phyloP scores from a whole-genome alignment of 2,329 filamentous ascomycete genomes.

The Pseudovirgaria hyperparasitica region DNA sequence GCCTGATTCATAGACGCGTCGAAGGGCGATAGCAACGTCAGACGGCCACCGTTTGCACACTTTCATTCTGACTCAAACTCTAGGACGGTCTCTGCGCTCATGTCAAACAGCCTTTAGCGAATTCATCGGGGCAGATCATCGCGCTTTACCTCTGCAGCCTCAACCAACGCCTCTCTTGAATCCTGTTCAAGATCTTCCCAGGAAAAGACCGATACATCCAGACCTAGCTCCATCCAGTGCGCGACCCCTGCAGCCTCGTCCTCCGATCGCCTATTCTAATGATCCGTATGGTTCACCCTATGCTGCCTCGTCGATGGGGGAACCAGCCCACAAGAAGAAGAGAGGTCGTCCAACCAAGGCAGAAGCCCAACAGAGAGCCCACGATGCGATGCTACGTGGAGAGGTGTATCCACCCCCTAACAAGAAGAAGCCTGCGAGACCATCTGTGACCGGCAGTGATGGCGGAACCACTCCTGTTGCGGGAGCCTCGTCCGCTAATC shows the following conservation, averaged over 20 bases:
- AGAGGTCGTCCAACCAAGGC: conserved; percentile 36
- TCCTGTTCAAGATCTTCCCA: conserved; percentile 18
- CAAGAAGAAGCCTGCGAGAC: conserved; percentile 13
- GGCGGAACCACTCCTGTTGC: conserved; percentile 12
- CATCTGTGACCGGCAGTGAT: conserved; percentile 13
- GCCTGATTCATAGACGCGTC: background rate
- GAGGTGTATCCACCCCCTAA: conserved; percentile 26
- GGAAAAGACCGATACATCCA: conserved; percentile 22
- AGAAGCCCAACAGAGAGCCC: conserved; percentile 31
- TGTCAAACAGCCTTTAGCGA: conserved; percentile 22
- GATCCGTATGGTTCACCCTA: conserved; percentile 20
- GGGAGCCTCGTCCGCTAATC: conserved; percentile 9
- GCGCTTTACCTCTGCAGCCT: conserved; percentile 12
- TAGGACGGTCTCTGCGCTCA: conserved; percentile 24
- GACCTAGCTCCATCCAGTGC: conserved; percentile 21
- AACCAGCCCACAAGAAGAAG: conserved; percentile 32
- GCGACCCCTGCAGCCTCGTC: conserved; percentile 33
- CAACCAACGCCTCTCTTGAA: conserved; percentile 19
- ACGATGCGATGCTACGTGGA: conserved; percentile 25
- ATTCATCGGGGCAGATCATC: conserved; percentile 16
- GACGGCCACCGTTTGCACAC: too few species aligned
- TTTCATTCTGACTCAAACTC: too few species aligned
- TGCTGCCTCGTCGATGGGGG: conserved; percentile 15
- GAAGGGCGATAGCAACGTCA: too few species aligned
- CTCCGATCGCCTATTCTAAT: conserved; percentile 20